Percentiles rank a stretch among this genome's conserved stretches.
Conservation (phyloP, 2,329 filamentous ascomycete species). For the Pyrenophora teres region DNA sequence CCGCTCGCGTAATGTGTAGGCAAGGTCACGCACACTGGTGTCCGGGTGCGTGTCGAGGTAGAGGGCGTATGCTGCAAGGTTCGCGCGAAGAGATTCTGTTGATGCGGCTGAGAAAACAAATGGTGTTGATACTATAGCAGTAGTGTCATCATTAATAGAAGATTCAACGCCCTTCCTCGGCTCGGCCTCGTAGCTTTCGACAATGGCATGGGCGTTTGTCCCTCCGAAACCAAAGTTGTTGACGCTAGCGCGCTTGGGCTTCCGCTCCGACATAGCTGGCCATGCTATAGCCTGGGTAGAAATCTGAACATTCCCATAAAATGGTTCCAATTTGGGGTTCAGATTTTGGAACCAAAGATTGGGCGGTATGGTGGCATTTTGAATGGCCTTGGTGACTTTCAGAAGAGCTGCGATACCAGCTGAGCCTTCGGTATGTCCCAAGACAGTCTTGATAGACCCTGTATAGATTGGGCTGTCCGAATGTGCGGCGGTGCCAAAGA, state of each 20-base stretch:
- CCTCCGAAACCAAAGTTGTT: conserved; percentile 37
- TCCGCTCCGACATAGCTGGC: conserved; percentile 9
- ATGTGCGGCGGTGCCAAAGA: conserved; percentile 5
- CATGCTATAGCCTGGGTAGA: conserved; percentile 10
- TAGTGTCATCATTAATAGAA: not conserved
- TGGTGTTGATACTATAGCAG: not conserved
- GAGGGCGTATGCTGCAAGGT: not conserved
- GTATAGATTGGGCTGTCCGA: conserved; percentile 13
- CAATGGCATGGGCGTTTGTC: conserved; percentile 35
- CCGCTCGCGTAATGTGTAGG: conserved; percentile 1
- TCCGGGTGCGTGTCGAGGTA: not conserved
- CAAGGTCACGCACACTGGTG: not conserved
- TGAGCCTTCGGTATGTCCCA: conserved; percentile 51
- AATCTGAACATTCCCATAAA: conserved; percentile 18
- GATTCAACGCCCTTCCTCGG: not conserved
- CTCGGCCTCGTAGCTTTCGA: conserved; percentile 23
- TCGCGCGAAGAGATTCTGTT: not conserved
- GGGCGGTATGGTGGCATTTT: conserved; percentile 35
- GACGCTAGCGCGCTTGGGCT: conserved; percentile 21
- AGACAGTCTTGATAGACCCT: conserved; percentile 45
- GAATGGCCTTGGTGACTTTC: conserved; percentile 42
- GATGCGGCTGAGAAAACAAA: conserved; percentile 3
- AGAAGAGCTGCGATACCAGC: conserved; percentile 47
- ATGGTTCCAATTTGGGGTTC: conserved; percentile 38
- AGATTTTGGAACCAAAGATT: conserved; percentile 43